Conservation (phyloP, 140 eudicot genomes). For the Erigeron philadelphicus region DNA sequence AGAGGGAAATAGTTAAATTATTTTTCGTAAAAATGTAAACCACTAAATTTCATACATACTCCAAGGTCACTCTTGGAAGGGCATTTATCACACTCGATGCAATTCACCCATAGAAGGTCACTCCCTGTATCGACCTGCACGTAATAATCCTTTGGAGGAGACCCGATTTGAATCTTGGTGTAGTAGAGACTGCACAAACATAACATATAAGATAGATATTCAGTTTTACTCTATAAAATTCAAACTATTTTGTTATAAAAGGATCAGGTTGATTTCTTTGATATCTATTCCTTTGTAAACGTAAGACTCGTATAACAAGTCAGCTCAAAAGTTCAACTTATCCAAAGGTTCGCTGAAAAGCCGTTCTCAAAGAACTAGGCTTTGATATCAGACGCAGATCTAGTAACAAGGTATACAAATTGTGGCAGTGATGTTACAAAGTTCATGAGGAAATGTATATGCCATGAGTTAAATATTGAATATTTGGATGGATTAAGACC, state of each 20-base stretch:
- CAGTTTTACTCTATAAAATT: not conserved
- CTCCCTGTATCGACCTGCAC: slow-evolving; percentile 96
- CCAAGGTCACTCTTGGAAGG: slow-evolving; percentile 70
- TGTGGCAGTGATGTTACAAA: too few relatives aligned
- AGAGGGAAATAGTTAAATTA: too few relatives aligned
- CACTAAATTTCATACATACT: slow-evolving; percentile 38
- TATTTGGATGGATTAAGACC: too few relatives aligned
- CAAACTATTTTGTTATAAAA: not conserved
- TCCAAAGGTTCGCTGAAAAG: not conserved
- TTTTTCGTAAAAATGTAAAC: not conserved
- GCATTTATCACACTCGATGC: slow-evolving; percentile 61
- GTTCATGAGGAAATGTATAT: too few relatives aligned
- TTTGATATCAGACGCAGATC: not conserved
- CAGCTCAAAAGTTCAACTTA: not conserved
- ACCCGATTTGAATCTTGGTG: slow-evolving; percentile 65
- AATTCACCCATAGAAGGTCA: slow-evolving; percentile 87
- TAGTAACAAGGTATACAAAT: not conserved
- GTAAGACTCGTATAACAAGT: not conserved
- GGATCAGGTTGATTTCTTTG: not conserved
- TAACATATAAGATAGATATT: not conserved
- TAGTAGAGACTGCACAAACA: slow-evolving; percentile 61
- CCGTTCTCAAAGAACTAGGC: not conserved
- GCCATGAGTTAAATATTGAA: too few relatives aligned
- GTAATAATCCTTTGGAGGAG: slow-evolving; percentile 65
- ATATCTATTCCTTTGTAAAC: not conserved